Evolutionary conservation across 2,329 filamentous ascomycete species (phyloP), one percentile per base, ranked within the genome.

Genomic region (Sclerotinia trifoliorum): DNA sequence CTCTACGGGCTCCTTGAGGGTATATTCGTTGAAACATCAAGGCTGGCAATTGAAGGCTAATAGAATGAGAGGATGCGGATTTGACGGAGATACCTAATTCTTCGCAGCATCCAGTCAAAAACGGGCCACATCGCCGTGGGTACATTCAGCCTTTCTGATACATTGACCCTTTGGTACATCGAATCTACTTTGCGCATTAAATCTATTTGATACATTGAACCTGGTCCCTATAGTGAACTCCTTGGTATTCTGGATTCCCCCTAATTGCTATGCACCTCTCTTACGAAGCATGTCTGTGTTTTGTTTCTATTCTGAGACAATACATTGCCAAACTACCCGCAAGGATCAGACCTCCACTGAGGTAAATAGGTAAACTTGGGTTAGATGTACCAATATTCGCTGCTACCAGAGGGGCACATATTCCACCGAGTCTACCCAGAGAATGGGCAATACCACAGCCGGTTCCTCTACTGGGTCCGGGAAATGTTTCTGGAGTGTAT

Each of bases 401-500:
- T 2, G 90, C 90, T 35, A 93, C 80, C 15, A 93, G 81, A 0
- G 90, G 90, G 0, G 90, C 90, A 73, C 88, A 81, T 15, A 93
- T 80, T 6, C 90, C 90, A 6, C 86, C 85, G 52, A 90, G 76
- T 49, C 90, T 82, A 77, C 92, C 93, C 70, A 92, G 78, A 75
- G 91, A 90, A 75, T 87, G 90, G 29, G 88, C 86, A 60, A 93
- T 88, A 54, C 90, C 90, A 0, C 87, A 90, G 7, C 89, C 90
- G 0, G 89, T 90, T 6, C 90, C 90, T 44, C 90, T 82, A 29
- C 90, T 86, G 0, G 89, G 88, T 0, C 89, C 88, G 0, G 90
- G 90, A 78, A 93, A 92, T 39, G 92, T 86, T 75, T 93, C 90
- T 0, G 90, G 90, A 0, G 90, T 92, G 76, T 91, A 93, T 10